Percentiles rank a stretch among this genome's conserved stretches.
These are phyloP conservation scores for Glycine soja DNA, from an alignment of 306 rosid genomes.

Conservation along the genomic window DNA sequence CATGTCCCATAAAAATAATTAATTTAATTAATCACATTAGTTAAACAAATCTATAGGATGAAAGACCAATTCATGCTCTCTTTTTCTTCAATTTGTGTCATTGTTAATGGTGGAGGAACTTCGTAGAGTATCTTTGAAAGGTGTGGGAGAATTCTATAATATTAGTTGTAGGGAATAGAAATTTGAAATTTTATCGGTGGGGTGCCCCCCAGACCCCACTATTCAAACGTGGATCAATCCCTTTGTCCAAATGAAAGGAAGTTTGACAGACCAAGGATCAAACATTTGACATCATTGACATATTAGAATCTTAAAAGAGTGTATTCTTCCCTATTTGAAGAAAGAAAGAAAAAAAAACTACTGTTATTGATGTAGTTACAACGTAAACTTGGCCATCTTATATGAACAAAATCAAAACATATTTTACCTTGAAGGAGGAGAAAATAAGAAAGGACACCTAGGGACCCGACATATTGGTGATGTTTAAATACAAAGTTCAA, in stretches of 20 bases:
- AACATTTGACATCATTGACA: constrained; percentile 1
- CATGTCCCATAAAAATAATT: no score
- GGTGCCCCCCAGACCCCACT: neutral
- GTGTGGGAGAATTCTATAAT: neutral
- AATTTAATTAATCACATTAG: no score
- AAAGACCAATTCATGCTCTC: no score
- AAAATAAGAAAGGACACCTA: constrained; percentile 26
- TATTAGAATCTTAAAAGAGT: neutral
- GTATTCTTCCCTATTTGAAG: neutral
- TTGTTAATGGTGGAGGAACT: no score
- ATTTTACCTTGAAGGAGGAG: neutral
- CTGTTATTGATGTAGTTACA: neutral
- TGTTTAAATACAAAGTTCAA: constrained; percentile 53
- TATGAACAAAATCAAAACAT: neutral
- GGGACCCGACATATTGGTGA: constrained; percentile 61
- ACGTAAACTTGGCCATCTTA: neutral
- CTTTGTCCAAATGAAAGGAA: neutral
- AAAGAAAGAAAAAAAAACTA: neutral
- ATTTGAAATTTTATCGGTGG: neutral
- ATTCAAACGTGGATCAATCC: neutral
- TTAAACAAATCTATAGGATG: no score
- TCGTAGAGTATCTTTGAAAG: neutral
- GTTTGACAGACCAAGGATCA: neutral
- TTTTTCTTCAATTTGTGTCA: no score
- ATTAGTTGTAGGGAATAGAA: neutral